phyloP scores from a whole-genome alignment of 257 asterid species.

The Solanum neorickii region DNA sequence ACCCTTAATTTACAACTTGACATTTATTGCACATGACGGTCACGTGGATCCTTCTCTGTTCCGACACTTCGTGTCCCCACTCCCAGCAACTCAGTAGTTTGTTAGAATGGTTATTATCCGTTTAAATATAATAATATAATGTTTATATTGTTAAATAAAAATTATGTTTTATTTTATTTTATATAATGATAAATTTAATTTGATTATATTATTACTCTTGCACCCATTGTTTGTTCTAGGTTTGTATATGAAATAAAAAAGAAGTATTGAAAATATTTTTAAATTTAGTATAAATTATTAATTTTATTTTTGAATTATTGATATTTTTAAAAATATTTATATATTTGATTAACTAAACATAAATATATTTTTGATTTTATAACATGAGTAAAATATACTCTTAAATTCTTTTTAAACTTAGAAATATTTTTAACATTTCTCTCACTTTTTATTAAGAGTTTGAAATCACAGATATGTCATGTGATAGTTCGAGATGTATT shows the following conservation, averaged over 20 bases:
- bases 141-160: neutral
- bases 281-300: too few relatives aligned
- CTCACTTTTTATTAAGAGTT: neutral
- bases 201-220: too few relatives aligned
- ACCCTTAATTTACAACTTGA: neutral
- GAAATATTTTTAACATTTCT: too few relatives aligned
- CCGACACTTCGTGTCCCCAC: neutral
- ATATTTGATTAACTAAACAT: too few relatives aligned
- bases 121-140: neutral
- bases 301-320: rapidly evolving
- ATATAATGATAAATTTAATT: too few relatives aligned
- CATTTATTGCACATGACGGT: neutral
- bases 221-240: neutral
- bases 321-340: too few relatives aligned
- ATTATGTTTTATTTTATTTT: too few relatives aligned
- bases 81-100: neutral
- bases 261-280: too few relatives aligned
- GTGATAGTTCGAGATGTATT: neutral
- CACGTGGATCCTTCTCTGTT: neutral
- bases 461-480: too few relatives aligned
- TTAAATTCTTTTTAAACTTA: too few relatives aligned
- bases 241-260: too few relatives aligned
- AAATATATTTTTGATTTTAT: too few relatives aligned
- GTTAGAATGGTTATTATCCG: neutral
- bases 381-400: neutral